Evolutionary conservation across 2,329 filamentous ascomycete genomes (phyloP), one percentile per base, ranked within the genome.

Genomic region (Huntiella abstrusa): DNA sequence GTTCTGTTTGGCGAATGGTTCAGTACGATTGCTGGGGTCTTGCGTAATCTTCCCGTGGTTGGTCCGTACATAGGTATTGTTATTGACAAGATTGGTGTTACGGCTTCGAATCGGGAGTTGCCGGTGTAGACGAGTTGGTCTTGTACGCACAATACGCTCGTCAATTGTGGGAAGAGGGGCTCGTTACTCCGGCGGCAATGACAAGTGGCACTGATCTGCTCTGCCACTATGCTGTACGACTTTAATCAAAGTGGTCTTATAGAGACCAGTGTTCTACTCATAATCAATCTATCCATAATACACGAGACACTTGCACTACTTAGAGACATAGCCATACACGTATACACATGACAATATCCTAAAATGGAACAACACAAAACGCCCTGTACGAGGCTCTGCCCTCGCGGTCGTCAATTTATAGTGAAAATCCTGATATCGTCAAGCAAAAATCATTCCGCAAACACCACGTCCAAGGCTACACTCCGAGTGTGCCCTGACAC

Each of bases 1-100:
- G 74, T 95, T 44, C 67, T 98, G 33, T 98, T 98, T 64, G 91
- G 91, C 33, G 91, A 98, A 62, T 96, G 96, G 64, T 72, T 96
- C 49, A 83, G 86, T 42, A 96, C 88, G 15, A 87, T 96, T 53
- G 83, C 82, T 0, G 76, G 83, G 12, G 94, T 96, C 57, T 83
- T 84, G 35, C 77, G 83, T 48, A 85, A 83, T 51, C 64, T 93
- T 8, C 88, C 91, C 0, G 70, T 95, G 5, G 67, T 96, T 4
- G 88, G 88, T 3, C 84, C 87, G 4, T 92, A 87, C 56, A 80
- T 95, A 57, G 82, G 83, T 49, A 65, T 73, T 53, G 70, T 69
- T 3, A 69, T 93, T 51, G 83, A 92, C 58, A 74, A 77, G 54
- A 58, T 76, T 52, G 80, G 83, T 0, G 63, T 83, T 34, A 75